A percentile compares a stretch with the other conserved stretches of the same genome.
These are phyloP conservation scores for Saksenaea vasiformis DNA, from an alignment of 371 early-diverging fungal species.

Conservation along the genomic window DNA sequence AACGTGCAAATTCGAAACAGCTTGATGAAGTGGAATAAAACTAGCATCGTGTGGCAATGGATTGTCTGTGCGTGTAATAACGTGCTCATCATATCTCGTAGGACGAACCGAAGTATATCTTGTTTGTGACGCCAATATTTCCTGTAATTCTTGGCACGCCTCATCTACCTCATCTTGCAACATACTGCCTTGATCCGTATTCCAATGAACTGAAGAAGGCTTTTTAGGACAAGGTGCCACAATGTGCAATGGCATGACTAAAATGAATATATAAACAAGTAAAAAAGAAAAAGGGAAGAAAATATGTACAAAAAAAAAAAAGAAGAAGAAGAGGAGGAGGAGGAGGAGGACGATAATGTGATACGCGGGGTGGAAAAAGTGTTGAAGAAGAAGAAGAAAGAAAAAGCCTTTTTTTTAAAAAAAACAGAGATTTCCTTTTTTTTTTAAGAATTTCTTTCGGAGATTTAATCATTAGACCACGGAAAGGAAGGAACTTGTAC, in stretches of 20 bases:
- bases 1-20: constrained; percentile 4
- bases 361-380: too few relatives aligned
- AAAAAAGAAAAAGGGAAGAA: neutral
- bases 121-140: constrained; percentile 14
- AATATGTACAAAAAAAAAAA: neutral
- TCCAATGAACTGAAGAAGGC: constrained; percentile 11
- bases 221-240: constrained; percentile 24
- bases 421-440: too few relatives aligned
- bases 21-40: constrained; percentile 9
- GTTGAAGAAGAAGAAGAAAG: neutral
- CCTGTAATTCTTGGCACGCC: constrained; percentile 19
- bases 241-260: constrained; percentile 6
- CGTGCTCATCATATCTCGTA: neutral
- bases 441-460: too few relatives aligned
- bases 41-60: constrained; percentile 11
- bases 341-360: too few relatives aligned
- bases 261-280: neutral
- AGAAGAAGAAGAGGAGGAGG: neutral
- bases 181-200: constrained; percentile 2
- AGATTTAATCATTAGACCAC: too few relatives aligned
- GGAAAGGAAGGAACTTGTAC: too few relatives aligned
- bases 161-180: constrained; percentile 15
- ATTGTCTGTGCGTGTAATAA: constrained; percentile 10
- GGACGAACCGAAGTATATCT: neutral
- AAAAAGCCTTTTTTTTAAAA: too few relatives aligned